A percentile compares a stretch with the other conserved stretches of the same genome.
phyloP scores from a whole-genome alignment of 257 asterid genomes.

The Plantago major region DNA sequence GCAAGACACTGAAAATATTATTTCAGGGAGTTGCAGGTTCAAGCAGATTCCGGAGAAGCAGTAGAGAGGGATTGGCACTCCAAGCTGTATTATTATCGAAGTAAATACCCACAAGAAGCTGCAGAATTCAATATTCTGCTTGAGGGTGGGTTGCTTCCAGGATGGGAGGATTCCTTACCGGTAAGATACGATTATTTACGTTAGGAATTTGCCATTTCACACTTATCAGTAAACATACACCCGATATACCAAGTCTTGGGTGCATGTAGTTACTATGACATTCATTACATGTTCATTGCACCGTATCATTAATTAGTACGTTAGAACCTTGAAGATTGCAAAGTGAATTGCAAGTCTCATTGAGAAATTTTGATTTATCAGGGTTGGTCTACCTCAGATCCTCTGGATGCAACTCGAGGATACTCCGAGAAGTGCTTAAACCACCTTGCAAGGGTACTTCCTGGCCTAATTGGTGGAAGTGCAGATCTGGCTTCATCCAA shows the following conservation, averaged over 20 bases:
- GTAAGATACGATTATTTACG: constrained; percentile 19
- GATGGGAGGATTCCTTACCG: constrained; percentile 52
- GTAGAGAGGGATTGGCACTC: constrained; percentile 43
- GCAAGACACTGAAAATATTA: neutral
- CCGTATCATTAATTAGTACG: neutral
- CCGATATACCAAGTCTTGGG: no score
- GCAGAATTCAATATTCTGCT: constrained; percentile 41
- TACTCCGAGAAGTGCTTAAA: constrained; percentile 47
- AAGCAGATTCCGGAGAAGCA: constrained; percentile 32
- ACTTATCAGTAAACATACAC: neutral
- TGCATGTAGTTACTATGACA: no score
- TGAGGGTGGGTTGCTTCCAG: constrained; percentile 39
- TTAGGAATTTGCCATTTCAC: neutral
- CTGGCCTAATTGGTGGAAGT: constrained; percentile 59
- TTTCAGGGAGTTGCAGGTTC: constrained; percentile 44
- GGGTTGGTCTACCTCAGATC: constrained; percentile 42
- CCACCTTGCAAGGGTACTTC: constrained; percentile 44
- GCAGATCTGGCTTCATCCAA: constrained; percentile 59
- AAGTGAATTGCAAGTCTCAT: no score
- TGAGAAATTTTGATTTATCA: constrained; percentile 14
- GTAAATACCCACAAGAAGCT: constrained; percentile 45
- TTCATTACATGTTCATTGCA: neutral
- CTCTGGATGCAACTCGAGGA: constrained; percentile 52
- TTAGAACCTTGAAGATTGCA: neutral
- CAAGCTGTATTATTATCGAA: constrained; percentile 32